phyloP scores from a whole-genome alignment of 768 basidiomycete genomes.

The Termitomyces sp. region DNA sequence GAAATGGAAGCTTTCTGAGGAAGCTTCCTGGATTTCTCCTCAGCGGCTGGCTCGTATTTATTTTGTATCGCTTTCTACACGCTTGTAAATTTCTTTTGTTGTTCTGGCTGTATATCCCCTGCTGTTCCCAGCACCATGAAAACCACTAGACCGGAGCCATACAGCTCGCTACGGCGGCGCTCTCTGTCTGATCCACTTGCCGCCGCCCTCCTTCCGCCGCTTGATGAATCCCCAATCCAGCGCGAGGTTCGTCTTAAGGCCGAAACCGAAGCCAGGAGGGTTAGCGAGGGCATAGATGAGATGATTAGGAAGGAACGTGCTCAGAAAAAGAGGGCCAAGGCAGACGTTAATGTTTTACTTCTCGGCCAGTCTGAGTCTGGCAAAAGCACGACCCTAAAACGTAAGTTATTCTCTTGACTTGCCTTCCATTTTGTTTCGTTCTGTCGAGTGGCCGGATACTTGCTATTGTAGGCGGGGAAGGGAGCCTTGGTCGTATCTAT shows the following conservation, averaged over 20 bases:
- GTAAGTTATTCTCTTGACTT: conserved; percentile 42
- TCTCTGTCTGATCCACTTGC: conserved; percentile 66
- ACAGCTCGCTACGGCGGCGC: conserved; percentile 24
- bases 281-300: conserved; percentile 76
- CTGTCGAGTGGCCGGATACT: background rate
- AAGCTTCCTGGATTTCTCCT: conserved; percentile 15
- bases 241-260: conserved; percentile 58
- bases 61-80: conserved; percentile 12
- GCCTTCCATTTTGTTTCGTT: background rate
- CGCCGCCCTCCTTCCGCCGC: conserved; percentile 61
- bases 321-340: conserved; percentile 51
- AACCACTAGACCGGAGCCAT: conserved; percentile 27
- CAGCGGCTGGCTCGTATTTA: conserved; percentile 15
- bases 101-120: conserved; percentile 17
- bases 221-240: conserved; percentile 63
- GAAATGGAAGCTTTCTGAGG: conserved; percentile 17
- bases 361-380: conserved; percentile 89
- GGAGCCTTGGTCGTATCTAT: background rate
- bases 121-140: conserved; percentile 27
- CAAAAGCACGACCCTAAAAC: conserved; percentile 84
- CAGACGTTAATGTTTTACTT: conserved; percentile 70
- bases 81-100: conserved; percentile 13
- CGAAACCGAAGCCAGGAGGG: conserved; percentile 66
- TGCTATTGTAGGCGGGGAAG: background rate
- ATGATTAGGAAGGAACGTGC: conserved; percentile 63